Evolutionary conservation across 768 basidiomycete genomes (phyloP).

Genomic region (Tylopilus felleus): DNA sequence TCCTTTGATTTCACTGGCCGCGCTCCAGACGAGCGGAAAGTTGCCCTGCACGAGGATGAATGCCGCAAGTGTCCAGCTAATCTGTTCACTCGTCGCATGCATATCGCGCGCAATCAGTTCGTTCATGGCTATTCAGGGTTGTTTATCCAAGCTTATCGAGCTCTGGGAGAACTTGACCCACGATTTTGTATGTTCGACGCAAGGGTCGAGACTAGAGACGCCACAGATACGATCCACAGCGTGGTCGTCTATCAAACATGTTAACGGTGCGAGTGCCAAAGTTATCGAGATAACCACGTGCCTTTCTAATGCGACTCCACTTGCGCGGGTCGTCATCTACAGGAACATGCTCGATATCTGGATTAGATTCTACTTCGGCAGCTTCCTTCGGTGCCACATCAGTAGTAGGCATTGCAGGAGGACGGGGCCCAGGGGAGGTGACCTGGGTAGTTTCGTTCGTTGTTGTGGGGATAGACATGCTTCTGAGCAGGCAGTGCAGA

Average conservation of each 20-base stretch:
- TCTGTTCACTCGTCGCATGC: constrained; percentile 54
- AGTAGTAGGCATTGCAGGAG: background rate
- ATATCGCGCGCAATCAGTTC: constrained; percentile 56
- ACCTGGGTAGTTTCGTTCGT: background rate
- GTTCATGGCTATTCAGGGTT: constrained; percentile 50
- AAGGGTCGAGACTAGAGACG: constrained; percentile 24
- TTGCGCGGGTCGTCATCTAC: constrained; percentile 60
- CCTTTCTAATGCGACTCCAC: constrained; percentile 59
- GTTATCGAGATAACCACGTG: constrained; percentile 18
- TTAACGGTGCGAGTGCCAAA: background rate
- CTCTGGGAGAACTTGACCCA: constrained; percentile 10
- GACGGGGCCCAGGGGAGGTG: background rate
- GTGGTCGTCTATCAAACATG: constrained; percentile 18
- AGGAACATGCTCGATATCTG: constrained; percentile 28
- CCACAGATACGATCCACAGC: constrained; percentile 26
- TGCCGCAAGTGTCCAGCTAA: constrained; percentile 66
- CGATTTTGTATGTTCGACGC: constrained; percentile 30
- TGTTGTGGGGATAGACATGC: constrained; percentile 10
- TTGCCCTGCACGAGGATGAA: constrained; percentile 73
- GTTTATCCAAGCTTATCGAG: background rate
- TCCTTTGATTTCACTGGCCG: constrained; percentile 71
- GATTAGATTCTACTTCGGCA: constrained; percentile 2
- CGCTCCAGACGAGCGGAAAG: constrained; percentile 65
- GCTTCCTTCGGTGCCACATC: constrained; percentile 2
- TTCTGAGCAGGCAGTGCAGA: constrained; percentile 3